These are phyloP conservation scores for Thalassiosira allenii DNA, from an alignment of 352 stramenopile species.

Conservation along the genomic window DNA sequence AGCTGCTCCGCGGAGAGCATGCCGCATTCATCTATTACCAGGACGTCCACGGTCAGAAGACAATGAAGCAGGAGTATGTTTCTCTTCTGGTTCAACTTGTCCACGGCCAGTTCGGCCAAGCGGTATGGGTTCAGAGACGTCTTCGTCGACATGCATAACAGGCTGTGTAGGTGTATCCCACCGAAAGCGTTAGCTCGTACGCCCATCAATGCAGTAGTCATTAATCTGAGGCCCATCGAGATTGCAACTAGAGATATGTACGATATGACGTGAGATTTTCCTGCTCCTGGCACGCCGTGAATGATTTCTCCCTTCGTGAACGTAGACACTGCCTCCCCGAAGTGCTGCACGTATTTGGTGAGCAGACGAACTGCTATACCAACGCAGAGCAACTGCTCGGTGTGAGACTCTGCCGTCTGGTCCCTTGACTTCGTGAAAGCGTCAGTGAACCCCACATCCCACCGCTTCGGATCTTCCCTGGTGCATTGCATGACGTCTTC, in stretches of 20 bases:
- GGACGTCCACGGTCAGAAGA: conserved; percentile 12
- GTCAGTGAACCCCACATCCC: background rate
- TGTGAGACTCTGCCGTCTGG: conserved; percentile 32
- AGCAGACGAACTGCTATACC: conserved; percentile 9
- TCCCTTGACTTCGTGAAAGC: background rate
- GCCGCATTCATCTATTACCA: conserved; percentile 40
- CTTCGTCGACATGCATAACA: conserved; percentile 22
- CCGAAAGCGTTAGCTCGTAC: conserved; percentile 32
- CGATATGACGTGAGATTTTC: conserved; percentile 39
- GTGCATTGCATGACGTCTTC: conserved; percentile 1
- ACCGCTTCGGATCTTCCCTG: background rate
- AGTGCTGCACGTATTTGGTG: conserved; percentile 32
- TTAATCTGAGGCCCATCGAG: conserved; percentile 31
- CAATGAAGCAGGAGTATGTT: conserved; percentile 11
- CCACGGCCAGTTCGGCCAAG: conserved; percentile 32
- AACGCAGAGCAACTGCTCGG: conserved; percentile 40
- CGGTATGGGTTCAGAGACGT: conserved; percentile 29
- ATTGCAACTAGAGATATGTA: conserved; percentile 33
- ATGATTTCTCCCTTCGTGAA: conserved; percentile 36
- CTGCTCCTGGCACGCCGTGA: conserved; percentile 39
- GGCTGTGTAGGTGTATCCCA: conserved; percentile 44
- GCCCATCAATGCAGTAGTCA: conserved; percentile 49
- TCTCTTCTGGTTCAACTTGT: background rate
- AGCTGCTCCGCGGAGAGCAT: conserved; percentile 50
- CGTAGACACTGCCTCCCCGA: background rate